phyloP scores from a whole-genome alignment of 2,329 filamentous ascomycete genomes.

The Leptographium galeiforme region DNA sequence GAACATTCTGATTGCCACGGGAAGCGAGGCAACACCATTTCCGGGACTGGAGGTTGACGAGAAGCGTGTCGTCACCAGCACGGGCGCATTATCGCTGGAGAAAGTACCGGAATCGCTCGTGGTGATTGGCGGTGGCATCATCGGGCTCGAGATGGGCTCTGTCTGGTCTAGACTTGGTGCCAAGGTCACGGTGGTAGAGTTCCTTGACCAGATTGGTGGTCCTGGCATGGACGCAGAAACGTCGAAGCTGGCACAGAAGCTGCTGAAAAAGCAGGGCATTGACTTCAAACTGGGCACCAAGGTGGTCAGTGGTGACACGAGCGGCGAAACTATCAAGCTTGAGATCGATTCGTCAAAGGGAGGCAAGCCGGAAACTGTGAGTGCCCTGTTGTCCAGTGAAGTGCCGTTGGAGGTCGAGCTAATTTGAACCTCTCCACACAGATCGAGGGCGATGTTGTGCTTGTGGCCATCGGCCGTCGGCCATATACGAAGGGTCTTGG shows the following conservation, averaged over 20 bases:
- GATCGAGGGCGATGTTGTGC: constrained; percentile 89
- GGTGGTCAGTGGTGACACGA: constrained; percentile 73
- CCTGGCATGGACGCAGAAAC: constrained; percentile 96
- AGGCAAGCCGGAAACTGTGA: constrained; percentile 81
- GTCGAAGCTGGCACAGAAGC: constrained; percentile 81
- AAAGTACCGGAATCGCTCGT: constrained; percentile 93
- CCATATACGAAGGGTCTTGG: constrained; percentile 88
- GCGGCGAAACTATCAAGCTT: constrained; percentile 64
- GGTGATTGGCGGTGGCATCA: constrained; percentile 96
- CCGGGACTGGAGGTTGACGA: constrained; percentile 92
- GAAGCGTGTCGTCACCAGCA: constrained; percentile 94
- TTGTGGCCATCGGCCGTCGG: constrained; percentile 90
- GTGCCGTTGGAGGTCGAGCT: not conserved
- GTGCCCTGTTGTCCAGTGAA: constrained; percentile 16
- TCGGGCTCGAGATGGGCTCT: constrained; percentile 95
- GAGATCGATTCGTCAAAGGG: constrained; percentile 88
- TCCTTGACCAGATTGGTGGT: constrained; percentile 88
- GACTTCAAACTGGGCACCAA: constrained; percentile 98
- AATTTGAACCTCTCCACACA: constrained; percentile 20
- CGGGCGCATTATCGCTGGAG: constrained; percentile 77
- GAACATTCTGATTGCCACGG: constrained; percentile 97
- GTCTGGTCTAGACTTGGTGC: constrained; percentile 91
- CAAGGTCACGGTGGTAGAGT: constrained; percentile 96
- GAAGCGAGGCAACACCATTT: constrained; percentile 90
- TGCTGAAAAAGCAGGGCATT: constrained; percentile 89